Evolutionary conservation across 2,329 filamentous ascomycete species (phyloP).

Genomic region (Hymenoscyphus infarciens): DNA sequence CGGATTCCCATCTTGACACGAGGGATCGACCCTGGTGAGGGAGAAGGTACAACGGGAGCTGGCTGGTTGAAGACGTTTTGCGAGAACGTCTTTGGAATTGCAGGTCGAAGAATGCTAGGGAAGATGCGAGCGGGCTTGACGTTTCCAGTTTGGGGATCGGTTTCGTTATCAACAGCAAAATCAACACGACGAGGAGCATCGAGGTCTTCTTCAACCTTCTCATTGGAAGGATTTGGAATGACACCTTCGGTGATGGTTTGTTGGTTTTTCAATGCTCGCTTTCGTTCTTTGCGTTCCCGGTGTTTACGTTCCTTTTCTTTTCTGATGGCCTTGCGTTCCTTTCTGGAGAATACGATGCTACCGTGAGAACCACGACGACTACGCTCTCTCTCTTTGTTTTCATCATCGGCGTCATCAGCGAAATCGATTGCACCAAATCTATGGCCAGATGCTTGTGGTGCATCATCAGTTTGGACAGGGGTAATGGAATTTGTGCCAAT

Average conservation of each 20-base stretch:
- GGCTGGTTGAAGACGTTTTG: slow-evolving; percentile 65
- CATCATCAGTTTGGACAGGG: slow-evolving; percentile 27
- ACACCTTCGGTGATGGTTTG: slow-evolving; percentile 25
- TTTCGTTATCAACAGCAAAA: slow-evolving; percentile 47
- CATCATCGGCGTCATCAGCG: slow-evolving; percentile 52
- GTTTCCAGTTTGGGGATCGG: slow-evolving; percentile 22
- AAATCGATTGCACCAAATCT: slow-evolving; percentile 41
- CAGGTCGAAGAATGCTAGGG: slow-evolving; percentile 57
- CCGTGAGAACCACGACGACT: slow-evolving; percentile 30
- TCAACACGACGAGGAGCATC: slow-evolving; percentile 54
- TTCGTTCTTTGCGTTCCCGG: slow-evolving; percentile 29
- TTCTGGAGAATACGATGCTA: slow-evolving; percentile 30
- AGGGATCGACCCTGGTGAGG: slow-evolving; percentile 45
- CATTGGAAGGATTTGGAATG: slow-evolving; percentile 12
- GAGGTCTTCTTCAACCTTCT: slow-evolving; percentile 24
- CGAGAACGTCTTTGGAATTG: slow-evolving; percentile 62
- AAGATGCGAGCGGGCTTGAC: slow-evolving; percentile 51
- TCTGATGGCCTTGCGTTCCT: slow-evolving; percentile 29
- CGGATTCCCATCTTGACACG: slow-evolving; percentile 63
- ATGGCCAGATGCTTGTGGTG: slow-evolving; percentile 20
- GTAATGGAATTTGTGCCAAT: slow-evolving; percentile 33
- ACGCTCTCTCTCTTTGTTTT: slow-evolving; percentile 34
- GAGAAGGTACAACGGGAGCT: slow-evolving; percentile 31
- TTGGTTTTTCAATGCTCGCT: slow-evolving; percentile 23
- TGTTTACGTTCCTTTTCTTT: slow-evolving; percentile 37